Evolutionary conservation across 805 yeast genomes (phyloP), one percentile per base, ranked within the genome.

Genomic region (Torulaspora microellipsoides): DNA sequence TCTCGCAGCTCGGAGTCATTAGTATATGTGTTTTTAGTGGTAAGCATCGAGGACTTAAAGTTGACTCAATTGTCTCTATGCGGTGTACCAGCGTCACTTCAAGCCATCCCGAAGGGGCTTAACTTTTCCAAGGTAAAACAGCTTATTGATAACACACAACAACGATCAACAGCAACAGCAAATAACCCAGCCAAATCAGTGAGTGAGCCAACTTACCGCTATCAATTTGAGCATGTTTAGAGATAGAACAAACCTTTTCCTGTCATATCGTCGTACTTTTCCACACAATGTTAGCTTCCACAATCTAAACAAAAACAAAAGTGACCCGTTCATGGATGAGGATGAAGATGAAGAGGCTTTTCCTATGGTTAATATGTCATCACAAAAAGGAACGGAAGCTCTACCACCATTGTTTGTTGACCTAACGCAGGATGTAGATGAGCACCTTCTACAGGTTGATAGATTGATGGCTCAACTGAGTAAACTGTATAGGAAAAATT

Each of bases 241-340:
- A 62, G 98, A 93, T 67, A 74, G 97, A 62, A 93, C 99, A n/a
- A 91, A 90, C 59, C 73, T 91, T 51, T 91, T 75, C 64, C 70
- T 89, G 15, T 88, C 97, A 36, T 91, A 85, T 60, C 78, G 99
- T 50, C 79, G 93, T 47, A 89, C 98, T 9, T 83, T 82, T 45
- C 95, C 95, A 0, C 89, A 89, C 52, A 78, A 75, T 48, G 56
- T 80, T 74, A 57, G 82, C 83, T 15, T 71, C 83, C 29, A 43
- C 76, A 82, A 48, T 25, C 40, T 35, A 34, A 44, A 23, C 42
- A 62, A 59, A 28, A 48, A 57, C n/a, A 54, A 64, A 41, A 52
- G 34, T 30, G 63, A 43, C 53, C 57, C 36, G 38, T 53, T 39
- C 45, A 45, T 54, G 14, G 52, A 59, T n/a, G 63, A 57, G 15